Evolutionary conservation across 768 basidiomycete genomes (phyloP).

Genomic region (Mycena kentingensis): DNA sequence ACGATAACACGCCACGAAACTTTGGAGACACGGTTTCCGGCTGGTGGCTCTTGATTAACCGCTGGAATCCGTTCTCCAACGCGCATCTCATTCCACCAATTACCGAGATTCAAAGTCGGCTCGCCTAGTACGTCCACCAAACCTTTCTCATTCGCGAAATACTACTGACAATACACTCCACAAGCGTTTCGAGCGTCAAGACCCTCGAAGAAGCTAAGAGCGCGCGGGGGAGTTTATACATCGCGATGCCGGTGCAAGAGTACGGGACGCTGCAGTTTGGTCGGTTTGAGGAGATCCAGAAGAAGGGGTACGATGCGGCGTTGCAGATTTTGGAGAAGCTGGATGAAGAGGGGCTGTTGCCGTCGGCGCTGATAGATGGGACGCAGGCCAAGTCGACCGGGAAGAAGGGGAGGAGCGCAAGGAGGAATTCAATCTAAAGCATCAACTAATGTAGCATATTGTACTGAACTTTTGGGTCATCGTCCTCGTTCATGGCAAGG

Average conservation of each 20-base stretch:
- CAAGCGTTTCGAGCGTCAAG: conserved; percentile 91
- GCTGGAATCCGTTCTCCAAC: conserved; percentile 89
- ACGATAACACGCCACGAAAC: conserved; percentile 92
- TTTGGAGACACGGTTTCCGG: conserved; percentile 96
- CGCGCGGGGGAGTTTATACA: conserved; percentile 85
- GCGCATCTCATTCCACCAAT: conserved; percentile 80
- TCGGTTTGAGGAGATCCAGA: conserved; percentile 86
- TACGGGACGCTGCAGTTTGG: conserved; percentile 90
- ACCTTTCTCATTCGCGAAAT: not conserved
- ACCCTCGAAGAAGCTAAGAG: conserved; percentile 96
- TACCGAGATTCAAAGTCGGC: conserved; percentile 89
- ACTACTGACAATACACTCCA: not conserved
- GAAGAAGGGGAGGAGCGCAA: conserved; percentile 74
- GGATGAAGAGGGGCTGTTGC: conserved; percentile 83
- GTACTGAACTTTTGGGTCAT: too few species aligned
- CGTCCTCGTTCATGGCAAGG: too few species aligned
- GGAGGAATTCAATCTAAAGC: conserved; percentile 68
- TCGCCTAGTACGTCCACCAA: conserved; percentile 79
- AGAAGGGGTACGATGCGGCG: conserved; percentile 77
- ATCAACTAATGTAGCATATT: conserved; percentile 1
- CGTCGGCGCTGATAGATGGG: conserved; percentile 68
- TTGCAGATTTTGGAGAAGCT: conserved; percentile 71
- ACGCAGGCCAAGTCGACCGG: conserved; percentile 45
- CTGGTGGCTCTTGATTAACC: conserved; percentile 92
- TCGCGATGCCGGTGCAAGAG: conserved; percentile 95